Base-by-base conservation (phyloP, 257 asterid genomes). In the Perilla frutescens region DNA sequence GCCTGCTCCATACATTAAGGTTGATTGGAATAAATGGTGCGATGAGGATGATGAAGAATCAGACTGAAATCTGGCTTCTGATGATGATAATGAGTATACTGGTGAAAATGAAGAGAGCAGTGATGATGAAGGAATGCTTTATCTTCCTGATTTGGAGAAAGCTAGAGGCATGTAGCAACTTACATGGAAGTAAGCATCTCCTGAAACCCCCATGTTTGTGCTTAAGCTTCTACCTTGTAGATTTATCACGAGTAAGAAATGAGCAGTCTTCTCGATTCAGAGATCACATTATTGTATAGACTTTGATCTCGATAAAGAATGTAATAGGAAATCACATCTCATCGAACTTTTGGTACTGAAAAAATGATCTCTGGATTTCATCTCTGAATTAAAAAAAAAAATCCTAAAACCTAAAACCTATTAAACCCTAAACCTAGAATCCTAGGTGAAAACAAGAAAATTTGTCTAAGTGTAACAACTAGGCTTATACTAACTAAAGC, bases 21-120 rank as follows among this genome's bases (percentile, higher is more conserved):
- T 89, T 31, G 97, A 91, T 78, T 91, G 97, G 97, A 89, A 91
- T 80, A 91, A 88, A 80, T 91, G 95, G 95, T 84, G 96, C 36
- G 97, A 91, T 15, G 96, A 91, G 81, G 97, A 91, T 48, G 96
- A 90, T 26, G 96, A 89, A 66, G 97, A 86, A 70, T 85, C 89
- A 0, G 91, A 85, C 20, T 76, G 96, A 64, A 79, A 88, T 72
- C 61, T 80, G 67, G 78, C 73, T 32, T 85, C 87, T 53, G 97
- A 91, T 74, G 91, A 88, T 65, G 93, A 85, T 67, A 43, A 69
- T 54, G 79, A 11, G 97, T 49, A 74, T 55, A 66, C 83, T 31
- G 91, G 85, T 45, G 90, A 79, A 79, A 80, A 87, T 66, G 96
- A 86, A 68, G 93, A 80, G 66, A 88, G 87, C 86, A 90, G 96